Conservation (phyloP, 2,329 filamentous ascomycete species). For the Daldinia sp. region DNA sequence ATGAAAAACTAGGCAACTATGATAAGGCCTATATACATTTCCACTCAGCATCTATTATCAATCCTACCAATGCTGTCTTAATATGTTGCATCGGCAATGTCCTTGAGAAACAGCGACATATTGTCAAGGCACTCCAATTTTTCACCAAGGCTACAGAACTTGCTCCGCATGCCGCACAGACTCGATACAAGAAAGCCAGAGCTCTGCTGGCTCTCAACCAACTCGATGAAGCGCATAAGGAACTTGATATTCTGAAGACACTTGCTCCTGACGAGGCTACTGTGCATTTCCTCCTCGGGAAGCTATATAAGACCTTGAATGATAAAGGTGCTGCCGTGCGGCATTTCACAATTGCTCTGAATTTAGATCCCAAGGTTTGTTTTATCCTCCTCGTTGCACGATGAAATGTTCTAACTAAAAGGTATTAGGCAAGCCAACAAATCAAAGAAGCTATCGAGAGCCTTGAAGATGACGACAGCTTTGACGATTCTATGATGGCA, state of each 20-base stretch:
- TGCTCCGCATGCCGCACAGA: conserved; percentile 83
- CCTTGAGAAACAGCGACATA: conserved; percentile 88
- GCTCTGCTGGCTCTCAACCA: conserved; percentile 81
- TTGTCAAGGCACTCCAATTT: conserved; percentile 79
- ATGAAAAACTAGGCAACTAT: conserved; percentile 90
- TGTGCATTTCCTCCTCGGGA: conserved; percentile 93
- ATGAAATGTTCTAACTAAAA: conserved; percentile 44
- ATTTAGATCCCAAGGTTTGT: conserved; percentile 93
- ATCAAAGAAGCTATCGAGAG: conserved; percentile 98
- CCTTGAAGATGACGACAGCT: conserved; percentile 82
- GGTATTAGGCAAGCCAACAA: conserved; percentile 80
- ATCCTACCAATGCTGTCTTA: conserved; percentile 92
- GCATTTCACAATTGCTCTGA: conserved; percentile 94
- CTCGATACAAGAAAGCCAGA: conserved; percentile 92
- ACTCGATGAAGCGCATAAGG: conserved; percentile 79
- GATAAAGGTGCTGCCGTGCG: conserved; percentile 85
- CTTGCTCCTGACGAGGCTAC: conserved; percentile 94
- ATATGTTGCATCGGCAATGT: conserved; percentile 93
- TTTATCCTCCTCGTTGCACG: neutral
- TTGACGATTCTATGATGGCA: conserved; percentile 74
- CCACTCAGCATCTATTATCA: conserved; percentile 86
- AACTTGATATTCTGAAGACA: conserved; percentile 89
- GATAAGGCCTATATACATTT: conserved; percentile 94
- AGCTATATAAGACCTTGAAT: conserved; percentile 79
- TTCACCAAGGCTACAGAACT: conserved; percentile 87